Base-by-base conservation (phyloP, 177 flowering plant species). In the Vitis hybrid region DNA sequence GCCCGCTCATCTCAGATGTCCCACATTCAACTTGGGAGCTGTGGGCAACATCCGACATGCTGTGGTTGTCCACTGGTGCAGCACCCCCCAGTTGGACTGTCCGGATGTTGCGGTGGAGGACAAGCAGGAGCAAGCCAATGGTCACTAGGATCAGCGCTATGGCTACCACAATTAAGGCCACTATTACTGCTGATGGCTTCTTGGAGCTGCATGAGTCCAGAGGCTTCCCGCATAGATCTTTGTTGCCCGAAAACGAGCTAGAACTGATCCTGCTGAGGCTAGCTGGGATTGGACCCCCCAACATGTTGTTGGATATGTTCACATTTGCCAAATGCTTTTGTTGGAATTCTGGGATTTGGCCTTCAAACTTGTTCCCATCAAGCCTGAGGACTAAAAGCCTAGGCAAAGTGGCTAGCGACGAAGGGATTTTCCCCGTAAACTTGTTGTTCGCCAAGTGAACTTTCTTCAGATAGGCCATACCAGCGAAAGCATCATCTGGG, bases 401-500 rank as follows among this genome's bases (percentile, higher is more conserved):
- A 32, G 83, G 81, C 68, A 82, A 65, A 26, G 60, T 18, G 2
- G 72, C 74, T 1, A 82, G 60, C 10, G 85, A 80, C 2, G 63
- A 65, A 23, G 85, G 85, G n/a, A 82, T 72, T 30, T 8, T 18
- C 1, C 85, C 85, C 0, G 62, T 60, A 21, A 82, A 75, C 23
- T 32, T 26, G 60, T 82, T 82, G 26, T 78, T 68, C 1, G 70
- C 70, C 70, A 81, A 48, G 8, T 18, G 65, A 11, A 81, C 30
- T 59, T 76, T 79, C 84, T 76, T 81, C 64, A 81, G 60, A 13
- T 39, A 64, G 0, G 6, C 11, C 81, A 79, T 73, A 2, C 80
- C 81, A 15, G 2, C 0, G 26, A 81, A 81, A 0, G 75, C 73
- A 64, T 76, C 74, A 11, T 67, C 81, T 1, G 80, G 64, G 23